phyloP scores from a whole-genome alignment of 1,139 yeast genomes.

The Kodamaea suecica region DNA sequence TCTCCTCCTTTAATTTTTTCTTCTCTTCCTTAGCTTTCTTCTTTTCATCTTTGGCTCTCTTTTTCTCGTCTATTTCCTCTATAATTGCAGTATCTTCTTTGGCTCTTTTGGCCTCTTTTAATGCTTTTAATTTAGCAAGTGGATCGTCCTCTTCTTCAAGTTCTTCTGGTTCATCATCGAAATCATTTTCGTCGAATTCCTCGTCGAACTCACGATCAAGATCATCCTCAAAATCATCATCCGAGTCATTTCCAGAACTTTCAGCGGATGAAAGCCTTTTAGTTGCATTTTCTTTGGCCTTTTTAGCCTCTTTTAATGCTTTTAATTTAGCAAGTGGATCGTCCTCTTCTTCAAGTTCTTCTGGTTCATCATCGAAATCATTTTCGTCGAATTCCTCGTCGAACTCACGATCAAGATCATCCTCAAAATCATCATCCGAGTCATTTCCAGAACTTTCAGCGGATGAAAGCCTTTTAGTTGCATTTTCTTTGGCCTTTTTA shows the following conservation, averaged over 20 bases:
- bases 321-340: constrained; percentile 23
- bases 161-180: constrained; percentile 5
- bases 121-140: constrained; percentile 18
- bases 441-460: constrained; percentile 11
- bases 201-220: constrained; percentile 18
- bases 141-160: constrained; percentile 14
- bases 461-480: constrained; percentile 6
- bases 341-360: constrained; percentile 13
- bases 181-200: constrained; percentile 15
- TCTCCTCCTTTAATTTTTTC: constrained; percentile 6
- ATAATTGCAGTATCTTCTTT: constrained; percentile 2
- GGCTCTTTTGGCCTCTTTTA: constrained; percentile 10
- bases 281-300: constrained; percentile 7
- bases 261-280: constrained; percentile 17
- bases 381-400: constrained; percentile 15
- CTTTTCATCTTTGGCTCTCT: constrained; percentile 11
- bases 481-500: constrained; percentile 5
- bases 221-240: constrained; percentile 29
- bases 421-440: constrained; percentile 11
- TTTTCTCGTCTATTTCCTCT: constrained; percentile 8
- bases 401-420: constrained; percentile 9
- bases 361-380: constrained; percentile 12
- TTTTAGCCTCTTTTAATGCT: constrained; percentile 16
- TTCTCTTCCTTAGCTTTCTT: constrained; percentile 8
- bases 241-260: constrained; percentile 3